Evolutionary conservation across 169 alveolate species (phyloP).

Genomic region (Cystoisospora suis): DNA sequence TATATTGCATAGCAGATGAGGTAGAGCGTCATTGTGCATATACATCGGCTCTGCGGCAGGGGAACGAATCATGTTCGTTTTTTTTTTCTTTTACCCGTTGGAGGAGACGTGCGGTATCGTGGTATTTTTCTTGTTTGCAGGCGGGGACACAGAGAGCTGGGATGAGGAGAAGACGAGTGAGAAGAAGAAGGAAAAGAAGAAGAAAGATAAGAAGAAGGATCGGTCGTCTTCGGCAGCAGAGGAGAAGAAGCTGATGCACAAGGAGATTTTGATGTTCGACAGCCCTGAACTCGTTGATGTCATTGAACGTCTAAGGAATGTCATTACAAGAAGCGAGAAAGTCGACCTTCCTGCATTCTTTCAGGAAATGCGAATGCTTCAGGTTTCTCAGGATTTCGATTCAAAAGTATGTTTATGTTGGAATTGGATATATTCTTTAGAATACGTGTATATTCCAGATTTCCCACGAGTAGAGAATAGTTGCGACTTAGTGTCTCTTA

Average conservation of each 20-base stretch:
- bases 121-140: too few relatives aligned
- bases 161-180: constrained; percentile 62
- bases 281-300: constrained; percentile 78
- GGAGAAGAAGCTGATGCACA: constrained; percentile 28
- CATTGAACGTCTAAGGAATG: constrained; percentile 77
- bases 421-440: too few relatives aligned
- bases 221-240: neutral
- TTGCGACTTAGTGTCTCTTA: too few relatives aligned
- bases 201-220: constrained; percentile 44
- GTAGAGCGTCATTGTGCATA: too few relatives aligned
- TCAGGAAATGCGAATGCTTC: constrained; percentile 88
- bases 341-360: constrained; percentile 79
- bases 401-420: constrained; percentile 58
- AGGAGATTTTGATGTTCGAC: constrained; percentile 57
- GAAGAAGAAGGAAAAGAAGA: constrained; percentile 36
- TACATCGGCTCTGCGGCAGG: too few relatives aligned
- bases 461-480: too few relatives aligned
- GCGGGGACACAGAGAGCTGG: constrained; percentile 68
- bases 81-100: too few relatives aligned
- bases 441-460: too few relatives aligned
- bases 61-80: too few relatives aligned
- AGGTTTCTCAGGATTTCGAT: constrained; percentile 90
- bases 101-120: too few relatives aligned
- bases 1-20: too few relatives aligned
- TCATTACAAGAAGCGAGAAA: constrained; percentile 69